Base-by-base conservation (phyloP, 805 yeast species). In the Starmerella gropengiesseri region DNA sequence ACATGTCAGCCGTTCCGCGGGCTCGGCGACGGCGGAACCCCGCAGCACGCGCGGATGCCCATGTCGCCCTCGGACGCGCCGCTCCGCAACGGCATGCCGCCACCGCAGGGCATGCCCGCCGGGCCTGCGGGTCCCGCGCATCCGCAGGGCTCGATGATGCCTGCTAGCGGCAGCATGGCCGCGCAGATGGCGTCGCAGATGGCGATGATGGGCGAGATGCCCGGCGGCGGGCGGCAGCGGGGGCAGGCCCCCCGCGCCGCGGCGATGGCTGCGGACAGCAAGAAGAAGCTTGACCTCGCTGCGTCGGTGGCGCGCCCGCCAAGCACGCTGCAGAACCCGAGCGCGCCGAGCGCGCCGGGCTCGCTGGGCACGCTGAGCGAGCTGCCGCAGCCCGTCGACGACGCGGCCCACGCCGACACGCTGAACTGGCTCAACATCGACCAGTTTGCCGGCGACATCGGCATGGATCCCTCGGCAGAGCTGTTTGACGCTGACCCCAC, bases 371-470 rank as follows among this genome's bases (percentile, higher is more conserved):
- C 45, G 1, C 43, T 43, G 19, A 39, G 32, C 20, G 40, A 40
- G 33, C 29, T 16, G 20, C 38, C 20, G 7, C 21, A 16, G 26
- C 35, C 37, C 29, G 40, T 17, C 35, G 37, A 35, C 31, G 41
- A 28, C 37, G 36, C 26, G 19, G 33, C 27, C 25, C 31, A 26
- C 26, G 30, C 9, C 20, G 53, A 50, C 14, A 33, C 41, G 7
- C 25, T 49, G 32, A 38, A 31, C 27, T 51, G 55, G 55, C 44
- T 51, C 17, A 49, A 47, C 27, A 37, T 49, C 34, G 53, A 51
- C 38, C 52, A 43, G 8, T 16, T 49, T 12, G 51, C 35, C n/a
- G 45, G 39, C 22, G 48, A 45, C 13, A 23, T 37, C 16, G 45
- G 40, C 27, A 37, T 43, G 22, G 36, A 26, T 12, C 37, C 39